Percentiles rank a stretch among this genome's conserved stretches.
Conservation (phyloP, 2,329 filamentous ascomycete species). For the Scedosporium apiospermum region DNA sequence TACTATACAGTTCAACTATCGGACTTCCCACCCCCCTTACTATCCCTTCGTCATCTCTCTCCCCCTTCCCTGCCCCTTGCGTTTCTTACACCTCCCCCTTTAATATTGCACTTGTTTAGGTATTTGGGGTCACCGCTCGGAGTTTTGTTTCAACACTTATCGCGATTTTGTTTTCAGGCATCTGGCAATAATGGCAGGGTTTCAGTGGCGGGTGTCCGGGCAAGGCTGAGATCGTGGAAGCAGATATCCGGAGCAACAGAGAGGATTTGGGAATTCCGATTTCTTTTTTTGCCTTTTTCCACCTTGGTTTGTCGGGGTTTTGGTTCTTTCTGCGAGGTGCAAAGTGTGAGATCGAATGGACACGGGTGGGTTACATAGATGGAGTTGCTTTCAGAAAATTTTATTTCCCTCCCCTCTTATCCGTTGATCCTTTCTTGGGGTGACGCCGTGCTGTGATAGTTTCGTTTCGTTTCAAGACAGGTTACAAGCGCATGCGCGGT, state of each 20-base stretch:
- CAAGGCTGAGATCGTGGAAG: background rate
- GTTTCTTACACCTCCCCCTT: background rate
- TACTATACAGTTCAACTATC: background rate
- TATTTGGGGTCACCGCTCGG: background rate
- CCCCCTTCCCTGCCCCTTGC: background rate
- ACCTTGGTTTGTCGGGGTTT: background rate
- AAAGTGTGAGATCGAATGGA: background rate
- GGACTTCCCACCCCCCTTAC: background rate
- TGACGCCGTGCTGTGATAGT: background rate
- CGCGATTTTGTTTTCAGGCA: background rate
- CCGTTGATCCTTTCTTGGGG: background rate
- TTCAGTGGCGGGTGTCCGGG: background rate
- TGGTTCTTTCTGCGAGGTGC: background rate
- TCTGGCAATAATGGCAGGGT: constrained; percentile 4
- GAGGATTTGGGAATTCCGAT: background rate
- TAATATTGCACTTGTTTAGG: background rate
- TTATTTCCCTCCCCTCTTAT: background rate
- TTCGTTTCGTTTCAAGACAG: background rate
- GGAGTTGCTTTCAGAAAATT: background rate
- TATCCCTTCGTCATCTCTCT: background rate
- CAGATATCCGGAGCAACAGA: background rate
- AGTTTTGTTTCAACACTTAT: background rate
- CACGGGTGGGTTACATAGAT: background rate
- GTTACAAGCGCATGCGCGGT: background rate
- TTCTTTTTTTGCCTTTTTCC: too few relatives aligned